phyloP scores from a whole-genome alignment of 495 filamentous ascomycete species.

The Amphirosellinia nigrospora region DNA sequence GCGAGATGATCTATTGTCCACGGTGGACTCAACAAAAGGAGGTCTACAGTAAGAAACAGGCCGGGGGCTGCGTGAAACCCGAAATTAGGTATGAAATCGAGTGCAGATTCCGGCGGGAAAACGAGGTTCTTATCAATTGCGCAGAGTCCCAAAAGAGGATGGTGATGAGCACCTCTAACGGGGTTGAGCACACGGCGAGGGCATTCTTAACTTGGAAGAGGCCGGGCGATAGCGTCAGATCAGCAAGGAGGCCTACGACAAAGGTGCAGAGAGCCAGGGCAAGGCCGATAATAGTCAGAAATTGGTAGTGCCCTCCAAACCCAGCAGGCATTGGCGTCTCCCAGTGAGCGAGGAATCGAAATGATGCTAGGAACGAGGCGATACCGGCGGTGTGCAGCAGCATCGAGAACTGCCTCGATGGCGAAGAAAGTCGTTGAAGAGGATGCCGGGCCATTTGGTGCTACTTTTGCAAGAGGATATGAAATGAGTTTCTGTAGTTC shows the following conservation, averaged over 20 bases:
- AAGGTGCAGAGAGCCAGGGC: slow-evolving; percentile 73
- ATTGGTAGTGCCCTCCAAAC: slow-evolving; percentile 86
- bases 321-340: slow-evolving; percentile 63
- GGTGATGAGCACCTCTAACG: slow-evolving; percentile 80
- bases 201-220: slow-evolving; percentile 79
- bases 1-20: slow-evolving; percentile 72
- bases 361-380: slow-evolving; percentile 69
- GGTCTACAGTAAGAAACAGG: slow-evolving; percentile 71
- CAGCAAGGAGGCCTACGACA: slow-evolving; percentile 71
- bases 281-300: slow-evolving; percentile 83
- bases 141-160: slow-evolving; percentile 84
- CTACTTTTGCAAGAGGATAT: background rate
- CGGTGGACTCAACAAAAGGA: slow-evolving; percentile 79
- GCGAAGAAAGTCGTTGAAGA: slow-evolving; percentile 73
- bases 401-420: slow-evolving; percentile 71
- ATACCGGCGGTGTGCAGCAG: slow-evolving; percentile 74
- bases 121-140: slow-evolving; percentile 65
- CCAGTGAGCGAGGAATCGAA: slow-evolving; percentile 59
- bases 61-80: slow-evolving; percentile 81
- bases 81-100: slow-evolving; percentile 65
- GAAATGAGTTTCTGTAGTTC: background rate
- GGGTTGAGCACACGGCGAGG: slow-evolving; percentile 73
- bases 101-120: slow-evolving; percentile 51
- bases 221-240: slow-evolving; percentile 67
- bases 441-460: slow-evolving; percentile 60